Evolutionary conservation across 257 asterid genomes (phyloP).

Genomic region (Ligustrum vulgare): DNA sequence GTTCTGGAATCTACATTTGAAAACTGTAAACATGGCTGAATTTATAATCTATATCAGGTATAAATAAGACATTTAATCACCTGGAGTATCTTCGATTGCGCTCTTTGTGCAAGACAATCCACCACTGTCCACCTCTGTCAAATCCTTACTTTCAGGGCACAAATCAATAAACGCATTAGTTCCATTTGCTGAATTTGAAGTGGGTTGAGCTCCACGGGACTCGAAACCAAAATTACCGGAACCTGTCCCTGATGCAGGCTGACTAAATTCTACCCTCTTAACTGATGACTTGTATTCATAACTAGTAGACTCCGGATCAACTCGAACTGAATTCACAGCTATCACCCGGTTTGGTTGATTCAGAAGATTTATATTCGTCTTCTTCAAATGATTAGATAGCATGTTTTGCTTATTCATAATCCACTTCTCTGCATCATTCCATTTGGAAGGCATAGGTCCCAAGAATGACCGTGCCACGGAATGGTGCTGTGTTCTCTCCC

Average conservation of each 20-base stretch:
- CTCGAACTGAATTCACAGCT: constrained; percentile 30
- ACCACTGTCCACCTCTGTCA: constrained; percentile 47
- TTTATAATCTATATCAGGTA: background rate
- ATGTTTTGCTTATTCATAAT: constrained; percentile 71
- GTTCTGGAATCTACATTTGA: background rate
- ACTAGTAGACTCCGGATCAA: constrained; percentile 47
- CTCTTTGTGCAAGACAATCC: constrained; percentile 51
- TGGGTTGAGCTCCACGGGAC: constrained; percentile 37
- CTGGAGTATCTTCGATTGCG: constrained; percentile 60
- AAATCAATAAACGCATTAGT: constrained; percentile 38
- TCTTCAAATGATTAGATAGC: constrained; percentile 55
- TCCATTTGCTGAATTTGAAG: constrained; percentile 35
- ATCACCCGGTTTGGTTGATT: constrained; percentile 46
- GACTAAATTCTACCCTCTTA: constrained; percentile 77
- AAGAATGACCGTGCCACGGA: constrained; percentile 56
- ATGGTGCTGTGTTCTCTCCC: constrained; percentile 75
- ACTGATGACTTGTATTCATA: constrained; percentile 54
- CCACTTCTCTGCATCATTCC: constrained; percentile 99
- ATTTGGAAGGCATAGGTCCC: constrained; percentile 85
- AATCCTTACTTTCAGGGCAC: constrained; percentile 63
- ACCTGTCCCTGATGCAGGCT: constrained; percentile 44
- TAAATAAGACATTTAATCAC: constrained; percentile 32
- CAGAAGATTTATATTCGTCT: constrained; percentile 34
- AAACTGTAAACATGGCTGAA: background rate
- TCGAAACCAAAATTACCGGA: constrained; percentile 41